Percentiles rank a stretch among this genome's conserved stretches.
Evolutionary conservation across 768 basidiomycete genomes (phyloP).

Genomic region (Daedaleopsis sinensis): DNA sequence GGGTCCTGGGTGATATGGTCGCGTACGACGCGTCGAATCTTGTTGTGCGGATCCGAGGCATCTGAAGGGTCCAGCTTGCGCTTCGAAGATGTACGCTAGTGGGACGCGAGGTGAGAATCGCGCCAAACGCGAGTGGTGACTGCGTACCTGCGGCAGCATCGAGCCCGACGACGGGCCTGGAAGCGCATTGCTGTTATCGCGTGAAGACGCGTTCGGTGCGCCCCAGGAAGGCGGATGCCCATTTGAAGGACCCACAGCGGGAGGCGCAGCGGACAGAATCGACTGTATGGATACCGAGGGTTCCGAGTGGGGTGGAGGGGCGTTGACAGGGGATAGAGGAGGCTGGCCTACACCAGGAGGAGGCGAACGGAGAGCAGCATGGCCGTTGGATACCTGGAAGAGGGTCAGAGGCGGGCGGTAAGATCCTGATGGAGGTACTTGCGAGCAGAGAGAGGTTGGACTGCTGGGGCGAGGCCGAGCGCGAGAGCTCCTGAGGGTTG

Average conservation of each 20-base stretch:
- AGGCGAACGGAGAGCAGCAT: constrained; percentile 34
- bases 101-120: constrained; percentile 19
- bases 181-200: constrained; percentile 9
- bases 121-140: not conserved
- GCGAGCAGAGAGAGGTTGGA: constrained; percentile 44
- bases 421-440: constrained; percentile 31
- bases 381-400: constrained; percentile 37
- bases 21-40: constrained; percentile 84
- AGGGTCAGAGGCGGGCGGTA: constrained; percentile 36
- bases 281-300: constrained; percentile 14
- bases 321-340: constrained; percentile 1
- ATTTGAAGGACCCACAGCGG: constrained; percentile 6
- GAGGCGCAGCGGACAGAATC: constrained; percentile 14
- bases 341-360: constrained; percentile 19
- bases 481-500: constrained; percentile 55
- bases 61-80: constrained; percentile 73
- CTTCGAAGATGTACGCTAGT: constrained; percentile 54
- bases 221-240: constrained; percentile 10
- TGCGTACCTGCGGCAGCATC: constrained; percentile 15
- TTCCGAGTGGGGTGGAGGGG: constrained; percentile 11
- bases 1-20: constrained; percentile 81
- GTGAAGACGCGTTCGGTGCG: constrained; percentile 12
- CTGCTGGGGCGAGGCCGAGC: constrained; percentile 44
- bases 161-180: constrained; percentile 12
- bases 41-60: constrained; percentile 66